Conservation (phyloP, 1,284 basidiomycete species). For the Ustilago bromivora region DNA sequence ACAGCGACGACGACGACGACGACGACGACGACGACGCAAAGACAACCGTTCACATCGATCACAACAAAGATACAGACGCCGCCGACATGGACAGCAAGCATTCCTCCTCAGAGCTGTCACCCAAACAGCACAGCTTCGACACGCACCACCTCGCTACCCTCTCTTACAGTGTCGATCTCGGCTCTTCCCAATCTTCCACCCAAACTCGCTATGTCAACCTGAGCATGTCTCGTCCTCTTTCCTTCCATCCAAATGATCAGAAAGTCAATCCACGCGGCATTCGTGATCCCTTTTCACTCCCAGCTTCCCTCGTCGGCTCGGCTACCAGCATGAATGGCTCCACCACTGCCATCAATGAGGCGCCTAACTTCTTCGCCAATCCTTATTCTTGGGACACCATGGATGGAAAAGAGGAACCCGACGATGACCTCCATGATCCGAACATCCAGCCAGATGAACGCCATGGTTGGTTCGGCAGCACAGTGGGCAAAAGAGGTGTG, state of each 20-base stretch:
- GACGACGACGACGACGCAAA: constrained; percentile 12
- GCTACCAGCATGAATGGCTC: constrained; percentile 15
- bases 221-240: constrained; percentile 42
- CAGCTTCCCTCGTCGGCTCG: constrained; percentile 35
- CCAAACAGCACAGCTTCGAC: constrained; percentile 19
- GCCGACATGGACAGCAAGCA: constrained; percentile 3
- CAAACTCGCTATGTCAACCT: constrained; percentile 25
- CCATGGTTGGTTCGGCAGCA: constrained; percentile 25
- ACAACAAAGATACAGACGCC: background rate
- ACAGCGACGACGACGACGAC: constrained; percentile 9
- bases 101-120: background rate
- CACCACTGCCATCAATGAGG: constrained; percentile 12
- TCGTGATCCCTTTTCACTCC: constrained; percentile 37
- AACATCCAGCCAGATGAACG: constrained; percentile 6
- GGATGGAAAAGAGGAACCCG: constrained; percentile 51
- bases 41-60: background rate
- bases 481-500: constrained; percentile 40
- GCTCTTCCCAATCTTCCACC: constrained; percentile 2
- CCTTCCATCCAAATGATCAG: constrained; percentile 35
- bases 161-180: constrained; percentile 29
- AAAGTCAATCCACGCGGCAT: constrained; percentile 45
- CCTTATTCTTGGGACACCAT: constrained; percentile 61
- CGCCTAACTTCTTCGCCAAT: constrained; percentile 33
- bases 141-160: constrained; percentile 23
- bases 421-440: constrained; percentile 58